Base-by-base conservation (phyloP, 805 yeast genomes). In the Candida alai region DNA sequence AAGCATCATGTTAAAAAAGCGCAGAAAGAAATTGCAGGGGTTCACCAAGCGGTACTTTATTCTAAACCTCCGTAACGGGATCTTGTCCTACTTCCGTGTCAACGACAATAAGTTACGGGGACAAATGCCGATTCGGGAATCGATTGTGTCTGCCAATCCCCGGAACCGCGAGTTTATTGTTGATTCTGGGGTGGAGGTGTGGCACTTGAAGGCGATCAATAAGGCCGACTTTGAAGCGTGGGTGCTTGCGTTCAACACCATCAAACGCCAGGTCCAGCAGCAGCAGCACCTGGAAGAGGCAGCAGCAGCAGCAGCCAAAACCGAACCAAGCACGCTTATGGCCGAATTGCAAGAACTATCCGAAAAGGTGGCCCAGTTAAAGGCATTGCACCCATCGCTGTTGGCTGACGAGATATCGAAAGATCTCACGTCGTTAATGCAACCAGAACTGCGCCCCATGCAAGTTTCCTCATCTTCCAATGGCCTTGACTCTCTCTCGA, bases 121-220 rank as follows among this genome's bases (percentile, higher is more conserved):
- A 37, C 88, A 86, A 50, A 87, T 93, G 86, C 94, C 90, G 23
- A 77, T 93, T 31, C 77, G 74, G 34, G 72, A 83, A 30, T 79
- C 95, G 3, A 84, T 84, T n/a, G 78, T 93, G 2, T 76, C 89
- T 37, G 95, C 95, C 0, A 81, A 81, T 47, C 68, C 76, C 17
- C 73, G 74, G 37, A 74, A 76, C 16, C 62, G 75, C 34, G 81
- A 84, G 48, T 78, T 93, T 27, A 78, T 82, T 29, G 73, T 93
- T 39, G 97, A 93, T 55, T 87, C 97, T 0, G 97, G 97, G 2
- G 80, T 90, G 78, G 97, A 90, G 54, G 79, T 84, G 7, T 90
- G 97, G 97, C 78, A 77, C 24, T 65, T 90, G 40, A 85, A 84
- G 48, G 84, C 97, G 0, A 61, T 68, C 30, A 76, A 69, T 37